These are phyloP conservation scores for Excoecaria agallocha DNA, from an alignment of 345 rosid genomes.

Conservation along the genomic window DNA sequence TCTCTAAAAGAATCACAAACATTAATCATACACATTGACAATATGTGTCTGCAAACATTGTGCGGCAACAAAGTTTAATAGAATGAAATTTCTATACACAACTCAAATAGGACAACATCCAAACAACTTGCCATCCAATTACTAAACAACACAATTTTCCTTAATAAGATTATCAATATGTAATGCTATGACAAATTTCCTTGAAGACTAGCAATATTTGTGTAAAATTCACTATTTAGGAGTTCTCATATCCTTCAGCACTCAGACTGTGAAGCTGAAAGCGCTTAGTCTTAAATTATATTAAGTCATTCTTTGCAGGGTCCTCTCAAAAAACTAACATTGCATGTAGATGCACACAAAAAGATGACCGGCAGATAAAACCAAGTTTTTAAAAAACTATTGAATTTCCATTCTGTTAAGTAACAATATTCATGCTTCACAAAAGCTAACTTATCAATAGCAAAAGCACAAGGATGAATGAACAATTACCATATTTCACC, in stretches of 20 bases:
- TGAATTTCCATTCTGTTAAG: background rate
- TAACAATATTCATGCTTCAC: background rate
- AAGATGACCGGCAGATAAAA: background rate
- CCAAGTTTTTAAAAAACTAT: background rate
- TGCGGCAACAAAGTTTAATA: background rate
- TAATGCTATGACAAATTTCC: background rate
- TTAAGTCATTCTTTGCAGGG: background rate
- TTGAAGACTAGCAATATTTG: background rate
- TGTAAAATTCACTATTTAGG: background rate
- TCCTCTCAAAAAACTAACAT: background rate
- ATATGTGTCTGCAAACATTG: background rate
- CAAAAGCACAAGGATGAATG: background rate
- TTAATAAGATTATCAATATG: background rate
- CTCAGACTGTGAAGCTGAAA: background rate
- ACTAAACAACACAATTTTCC: background rate
- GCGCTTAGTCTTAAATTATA: background rate
- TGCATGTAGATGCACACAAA: background rate
- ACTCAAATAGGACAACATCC: background rate
- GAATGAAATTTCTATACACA: background rate
- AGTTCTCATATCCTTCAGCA: background rate
- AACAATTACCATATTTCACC: conserved; percentile 88
- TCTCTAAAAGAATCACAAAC: background rate
- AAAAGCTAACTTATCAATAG: background rate
- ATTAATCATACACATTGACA: background rate
- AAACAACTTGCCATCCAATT: background rate